Evolutionary conservation across 768 basidiomycete genomes (phyloP).

Genomic region (Agrocybe pediades): DNA sequence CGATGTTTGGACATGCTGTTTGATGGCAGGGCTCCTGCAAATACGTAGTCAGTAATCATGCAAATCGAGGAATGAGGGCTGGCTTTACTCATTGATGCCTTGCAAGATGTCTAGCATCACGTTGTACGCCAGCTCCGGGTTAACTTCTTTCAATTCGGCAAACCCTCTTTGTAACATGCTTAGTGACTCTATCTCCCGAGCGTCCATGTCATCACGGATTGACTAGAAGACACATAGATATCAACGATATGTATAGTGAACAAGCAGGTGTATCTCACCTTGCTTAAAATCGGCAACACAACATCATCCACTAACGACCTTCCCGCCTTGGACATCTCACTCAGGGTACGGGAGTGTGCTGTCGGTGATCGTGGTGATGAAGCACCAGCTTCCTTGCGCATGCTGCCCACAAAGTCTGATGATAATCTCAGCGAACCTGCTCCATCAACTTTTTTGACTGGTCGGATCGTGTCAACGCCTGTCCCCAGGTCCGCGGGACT

Average conservation of each 20-base stretch:
- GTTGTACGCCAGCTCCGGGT: constrained; percentile 85
- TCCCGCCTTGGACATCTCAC: constrained; percentile 68
- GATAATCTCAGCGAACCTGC: constrained; percentile 75
- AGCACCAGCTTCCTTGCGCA: constrained; percentile 56
- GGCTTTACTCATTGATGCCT: constrained; percentile 81
- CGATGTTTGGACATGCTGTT: constrained; percentile 82
- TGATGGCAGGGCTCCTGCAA: constrained; percentile 72
- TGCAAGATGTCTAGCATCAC: constrained; percentile 87
- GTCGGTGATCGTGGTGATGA: constrained; percentile 50
- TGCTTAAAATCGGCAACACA: constrained; percentile 75
- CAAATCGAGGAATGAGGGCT: background rate
- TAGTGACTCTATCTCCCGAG: constrained; percentile 84
- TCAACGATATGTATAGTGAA: background rate
- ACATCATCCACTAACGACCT: constrained; percentile 78
- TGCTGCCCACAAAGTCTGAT: constrained; percentile 77
- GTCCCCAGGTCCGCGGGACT: constrained; percentile 84
- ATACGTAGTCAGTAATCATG: constrained; percentile 4
- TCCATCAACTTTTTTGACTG: constrained; percentile 90
- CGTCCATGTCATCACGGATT: constrained; percentile 84
- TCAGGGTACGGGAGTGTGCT: constrained; percentile 49
- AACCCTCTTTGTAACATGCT: constrained; percentile 92
- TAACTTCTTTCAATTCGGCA: constrained; percentile 77
- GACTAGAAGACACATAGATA: constrained; percentile 53
- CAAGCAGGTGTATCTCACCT: constrained; percentile 45
- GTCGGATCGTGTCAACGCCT: constrained; percentile 88